Base-by-base conservation (phyloP, 192 early-diverging fungal species). In the Linnemannia hyalina region DNA sequence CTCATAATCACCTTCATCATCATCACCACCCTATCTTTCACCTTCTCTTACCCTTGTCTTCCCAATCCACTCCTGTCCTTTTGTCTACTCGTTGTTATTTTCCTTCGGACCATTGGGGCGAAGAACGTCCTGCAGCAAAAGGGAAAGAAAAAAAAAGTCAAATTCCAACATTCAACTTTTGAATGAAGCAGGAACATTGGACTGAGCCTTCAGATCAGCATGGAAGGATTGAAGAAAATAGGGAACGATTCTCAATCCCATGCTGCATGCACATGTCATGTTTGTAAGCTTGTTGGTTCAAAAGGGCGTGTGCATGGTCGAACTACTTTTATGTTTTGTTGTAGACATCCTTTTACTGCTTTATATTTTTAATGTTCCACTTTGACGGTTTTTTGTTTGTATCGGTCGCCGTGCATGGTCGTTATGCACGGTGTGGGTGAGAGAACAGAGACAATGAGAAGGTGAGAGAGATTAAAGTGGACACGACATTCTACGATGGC, bases 231-330 rank as follows among this genome's bases (percentile, higher is more conserved):
- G 70, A 22, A 68, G 68, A 69, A 32, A 60, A 68, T 44, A 74
- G 40, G 71, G 68, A 73, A 63, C 72, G 79, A 74, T 74, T 74
- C 60, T 80, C 73, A 60, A 80, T 68, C 57, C 75, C 79, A 74
- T 80, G 78, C 60, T 65, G 60, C 78, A 73, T 47, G 70, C 71
- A 73, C 38, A 65, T 60, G 70, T 73, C 49, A 65, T 65, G 71
- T 72, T 63, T 80, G 78, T 73, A 73, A 73, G 78, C 71, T 32
- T 63, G n/a, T 63, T 65, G 40, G 22, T 6, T 71, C 38, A 74
- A 74, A 74, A 52, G 54, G 13, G 36, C 41, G 55, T 52, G 54
- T 60, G 55, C 74, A 52, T 52, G 35, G 40, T 32, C 72, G 29
- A 73, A 32, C 47, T 3, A 47, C 41, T 32, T 52, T 47, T 32